phyloP scores from a whole-genome alignment of 1,284 basidiomycete genomes.

The Caloboletus firmus region DNA sequence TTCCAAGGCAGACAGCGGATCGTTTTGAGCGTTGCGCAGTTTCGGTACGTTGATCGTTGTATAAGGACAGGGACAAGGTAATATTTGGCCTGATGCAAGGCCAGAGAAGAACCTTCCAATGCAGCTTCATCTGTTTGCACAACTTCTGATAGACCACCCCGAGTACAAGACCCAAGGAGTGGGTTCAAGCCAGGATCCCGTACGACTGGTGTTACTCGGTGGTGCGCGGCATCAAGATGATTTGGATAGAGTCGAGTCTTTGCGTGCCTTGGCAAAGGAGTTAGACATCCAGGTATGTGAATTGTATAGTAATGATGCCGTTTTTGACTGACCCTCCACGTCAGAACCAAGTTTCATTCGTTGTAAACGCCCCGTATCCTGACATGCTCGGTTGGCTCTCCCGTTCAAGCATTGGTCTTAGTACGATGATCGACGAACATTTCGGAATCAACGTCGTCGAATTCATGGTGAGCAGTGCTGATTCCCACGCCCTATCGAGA shows the following conservation, averaged over 20 bases:
- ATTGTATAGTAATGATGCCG: not conserved
- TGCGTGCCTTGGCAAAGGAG: conserved; percentile 61
- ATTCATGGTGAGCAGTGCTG: conserved; percentile 73
- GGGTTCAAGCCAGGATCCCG: conserved; percentile 25
- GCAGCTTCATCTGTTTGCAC: conserved; percentile 74
- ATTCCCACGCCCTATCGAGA: not conserved
- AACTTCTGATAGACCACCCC: conserved; percentile 61
- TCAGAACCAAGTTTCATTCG: conserved; percentile 73
- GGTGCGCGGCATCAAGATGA: conserved; percentile 82
- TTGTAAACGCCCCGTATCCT: conserved; percentile 82
- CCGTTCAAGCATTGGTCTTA: conserved; percentile 80
- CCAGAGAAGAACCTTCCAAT: conserved; percentile 94
- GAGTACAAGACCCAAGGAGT: conserved; percentile 42
- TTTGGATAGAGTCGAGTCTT: conserved; percentile 60
- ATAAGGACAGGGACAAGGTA: not conserved
- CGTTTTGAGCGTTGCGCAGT: conserved; percentile 88
- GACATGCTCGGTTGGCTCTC: conserved; percentile 71
- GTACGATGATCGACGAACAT: conserved; percentile 99
- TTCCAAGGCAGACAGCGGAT: conserved; percentile 64
- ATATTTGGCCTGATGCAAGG: conserved; percentile 37
- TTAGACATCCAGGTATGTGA: conserved; percentile 62
- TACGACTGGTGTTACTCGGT: conserved; percentile 77
- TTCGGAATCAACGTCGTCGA: conserved; percentile 99
- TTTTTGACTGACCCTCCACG: conserved; percentile 5
- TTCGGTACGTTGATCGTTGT: conserved; percentile 56